Evolutionary conservation across 371 early-diverging fungal species (phyloP).

Genomic region (Syncephalastrum contaminatum): DNA sequence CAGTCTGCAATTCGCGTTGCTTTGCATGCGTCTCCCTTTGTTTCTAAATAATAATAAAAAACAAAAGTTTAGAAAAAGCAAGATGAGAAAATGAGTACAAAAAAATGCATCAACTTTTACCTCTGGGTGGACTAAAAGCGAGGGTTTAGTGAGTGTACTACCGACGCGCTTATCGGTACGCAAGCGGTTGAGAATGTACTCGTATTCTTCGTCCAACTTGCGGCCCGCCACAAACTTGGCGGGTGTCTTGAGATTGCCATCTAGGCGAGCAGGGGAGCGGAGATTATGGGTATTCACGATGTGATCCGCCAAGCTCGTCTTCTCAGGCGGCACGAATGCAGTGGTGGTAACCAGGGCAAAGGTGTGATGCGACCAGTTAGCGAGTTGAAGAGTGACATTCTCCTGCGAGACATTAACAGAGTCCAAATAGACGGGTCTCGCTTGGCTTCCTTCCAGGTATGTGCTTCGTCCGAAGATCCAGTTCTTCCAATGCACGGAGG

Average conservation of each 20-base stretch:
- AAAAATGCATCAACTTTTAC: slow-evolving; percentile 18
- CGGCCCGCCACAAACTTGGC: slow-evolving; percentile 37
- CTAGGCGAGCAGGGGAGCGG: background rate
- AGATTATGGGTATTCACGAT: background rate
- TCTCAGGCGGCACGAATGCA: slow-evolving; percentile 26
- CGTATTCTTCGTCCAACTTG: slow-evolving; percentile 54
- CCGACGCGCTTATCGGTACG: slow-evolving; percentile 52
- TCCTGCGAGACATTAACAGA: slow-evolving; percentile 11
- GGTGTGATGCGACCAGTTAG: slow-evolving; percentile 15
- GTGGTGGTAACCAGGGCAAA: slow-evolving; percentile 26
- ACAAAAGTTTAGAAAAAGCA: too few species aligned
- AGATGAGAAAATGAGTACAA: background rate
- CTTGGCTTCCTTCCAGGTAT: background rate
- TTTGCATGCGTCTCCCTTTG: slow-evolving; percentile 1
- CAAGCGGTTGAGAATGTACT: slow-evolving; percentile 54
- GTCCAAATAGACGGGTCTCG: slow-evolving; percentile 2
- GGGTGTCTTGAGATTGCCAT: background rate
- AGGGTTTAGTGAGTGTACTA: slow-evolving; percentile 50
- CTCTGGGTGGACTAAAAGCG: slow-evolving; percentile 46
- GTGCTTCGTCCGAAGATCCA: slow-evolving; percentile 2
- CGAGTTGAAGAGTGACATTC: slow-evolving; percentile 11
- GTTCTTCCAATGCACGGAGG: slow-evolving; percentile 4
- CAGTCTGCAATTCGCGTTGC: slow-evolving; percentile 2
- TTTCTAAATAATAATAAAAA: too few species aligned
- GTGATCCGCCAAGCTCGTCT: background rate